These are phyloP conservation scores for Chloropicon primus DNA, from an alignment of 139 green algal species.

Conservation along the genomic window DNA sequence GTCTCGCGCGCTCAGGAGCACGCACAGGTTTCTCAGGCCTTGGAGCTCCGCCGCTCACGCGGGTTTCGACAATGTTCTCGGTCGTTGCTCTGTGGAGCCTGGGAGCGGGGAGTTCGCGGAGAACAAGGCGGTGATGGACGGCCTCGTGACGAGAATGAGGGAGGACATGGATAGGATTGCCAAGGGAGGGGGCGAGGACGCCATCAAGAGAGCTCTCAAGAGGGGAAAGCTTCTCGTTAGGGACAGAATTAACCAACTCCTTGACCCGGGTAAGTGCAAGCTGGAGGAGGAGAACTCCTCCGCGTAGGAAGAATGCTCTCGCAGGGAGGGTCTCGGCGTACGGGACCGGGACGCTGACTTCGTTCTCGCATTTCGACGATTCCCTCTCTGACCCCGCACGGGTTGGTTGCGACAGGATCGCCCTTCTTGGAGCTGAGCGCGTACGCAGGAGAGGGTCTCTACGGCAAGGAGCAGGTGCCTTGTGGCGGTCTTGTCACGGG, in stretches of 20 bases:
- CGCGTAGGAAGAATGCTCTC: no score
- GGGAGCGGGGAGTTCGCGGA: constrained; percentile 9
- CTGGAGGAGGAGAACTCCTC: no score
- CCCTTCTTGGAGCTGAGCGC: constrained; percentile 75
- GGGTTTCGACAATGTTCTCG: constrained; percentile 9
- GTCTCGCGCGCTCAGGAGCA: no score
- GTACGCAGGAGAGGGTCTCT: constrained; percentile 62
- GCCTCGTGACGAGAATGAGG: constrained; percentile 1
- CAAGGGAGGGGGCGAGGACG: constrained; percentile 32
- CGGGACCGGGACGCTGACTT: no score
- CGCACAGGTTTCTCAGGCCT: no score
- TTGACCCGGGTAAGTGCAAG: no score
- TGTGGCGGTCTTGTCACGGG: constrained; percentile 77
- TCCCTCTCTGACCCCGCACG: no score
- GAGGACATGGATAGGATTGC: constrained; percentile 6
- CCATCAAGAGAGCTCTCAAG: constrained; percentile 37
- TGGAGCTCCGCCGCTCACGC: no score
- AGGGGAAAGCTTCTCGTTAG: constrained; percentile 42
- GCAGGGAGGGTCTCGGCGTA: no score
- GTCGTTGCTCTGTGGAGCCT: constrained; percentile 21
- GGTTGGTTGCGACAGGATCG: no score
- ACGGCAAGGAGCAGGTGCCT: constrained; percentile 65
- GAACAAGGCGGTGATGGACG: constrained; percentile 17
- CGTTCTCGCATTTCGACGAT: no score
- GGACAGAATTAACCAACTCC: constrained; percentile 48